Evolutionary conservation across 2,329 filamentous ascomycete species (phyloP).

Genomic region (Penicillium sp.): DNA sequence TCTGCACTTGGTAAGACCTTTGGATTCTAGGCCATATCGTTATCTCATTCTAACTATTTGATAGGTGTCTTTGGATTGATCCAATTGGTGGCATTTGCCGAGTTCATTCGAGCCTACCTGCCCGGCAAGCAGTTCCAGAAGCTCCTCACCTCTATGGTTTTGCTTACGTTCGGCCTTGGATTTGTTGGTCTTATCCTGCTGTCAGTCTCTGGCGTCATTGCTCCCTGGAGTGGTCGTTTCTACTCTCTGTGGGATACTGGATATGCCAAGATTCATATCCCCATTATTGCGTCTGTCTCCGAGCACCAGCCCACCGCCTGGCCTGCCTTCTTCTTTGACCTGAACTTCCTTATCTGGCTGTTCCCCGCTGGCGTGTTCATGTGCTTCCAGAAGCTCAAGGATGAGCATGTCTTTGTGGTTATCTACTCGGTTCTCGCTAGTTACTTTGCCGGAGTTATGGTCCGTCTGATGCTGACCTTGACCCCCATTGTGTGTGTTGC

Average conservation of each 20-base stretch:
- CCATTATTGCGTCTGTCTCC: constrained; percentile 98
- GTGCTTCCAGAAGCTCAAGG: constrained; percentile 89
- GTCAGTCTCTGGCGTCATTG: constrained; percentile 86
- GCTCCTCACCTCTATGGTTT: constrained; percentile 73
- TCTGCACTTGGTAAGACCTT: constrained; percentile 73
- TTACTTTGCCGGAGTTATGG: constrained; percentile 99
- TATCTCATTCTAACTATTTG: constrained; percentile 22
- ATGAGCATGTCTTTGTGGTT: constrained; percentile 97
- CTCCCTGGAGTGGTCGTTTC: constrained; percentile 97
- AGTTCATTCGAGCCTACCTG: constrained; percentile 84
- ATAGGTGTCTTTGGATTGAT: constrained; percentile 91
- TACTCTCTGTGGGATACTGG: constrained; percentile 99
- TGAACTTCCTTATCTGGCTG: constrained; percentile 98
- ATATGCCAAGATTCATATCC: constrained; percentile 98
- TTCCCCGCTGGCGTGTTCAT: constrained; percentile 98
- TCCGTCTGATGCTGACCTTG: constrained; percentile 95
- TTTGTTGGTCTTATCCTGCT: constrained; percentile 75
- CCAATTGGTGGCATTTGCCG: constrained; percentile 87
- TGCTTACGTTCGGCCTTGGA: constrained; percentile 70
- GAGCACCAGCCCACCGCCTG: constrained; percentile 98
- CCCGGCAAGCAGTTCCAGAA: constrained; percentile 93
- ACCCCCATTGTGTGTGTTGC: constrained; percentile 96
- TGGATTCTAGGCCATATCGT: neutral
- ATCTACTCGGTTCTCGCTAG: constrained; percentile 96
- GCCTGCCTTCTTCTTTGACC: constrained; percentile 98